Evolutionary conservation across 352 stramenopile genomes (phyloP).

Genomic region (Globisporangium recalcitrans): DNA sequence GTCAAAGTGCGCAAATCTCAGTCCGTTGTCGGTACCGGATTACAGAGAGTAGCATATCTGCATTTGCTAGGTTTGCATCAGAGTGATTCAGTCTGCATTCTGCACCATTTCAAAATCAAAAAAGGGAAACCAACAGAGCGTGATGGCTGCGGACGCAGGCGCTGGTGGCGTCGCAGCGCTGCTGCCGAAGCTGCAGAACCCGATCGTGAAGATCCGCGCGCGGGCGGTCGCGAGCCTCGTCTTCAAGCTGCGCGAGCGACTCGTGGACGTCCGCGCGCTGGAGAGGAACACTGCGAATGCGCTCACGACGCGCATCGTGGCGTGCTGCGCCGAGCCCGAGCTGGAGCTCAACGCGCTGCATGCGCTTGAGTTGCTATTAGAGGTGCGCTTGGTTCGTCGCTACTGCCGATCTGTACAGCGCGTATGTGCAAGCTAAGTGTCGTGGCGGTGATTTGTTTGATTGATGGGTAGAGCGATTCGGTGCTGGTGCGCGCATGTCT

Average conservation of each 20-base stretch:
- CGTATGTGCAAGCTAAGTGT: slow-evolving; percentile 12
- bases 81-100: too few species aligned
- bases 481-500: slow-evolving; percentile 29
- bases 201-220: slow-evolving; percentile 50
- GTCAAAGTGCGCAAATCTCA: not conserved
- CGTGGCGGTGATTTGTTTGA: not conserved
- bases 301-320: slow-evolving; percentile 33
- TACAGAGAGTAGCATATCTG: too few species aligned
- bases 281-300: slow-evolving; percentile 21
- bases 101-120: slow-evolving; percentile 10
- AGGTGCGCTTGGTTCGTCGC: not conserved
- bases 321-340: slow-evolving; percentile 29
- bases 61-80: too few species aligned
- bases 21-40: not conserved
- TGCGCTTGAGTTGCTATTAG: slow-evolving; percentile 41
- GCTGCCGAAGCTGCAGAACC: slow-evolving; percentile 56
- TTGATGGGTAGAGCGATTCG: slow-evolving; percentile 10
- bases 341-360: slow-evolving; percentile 50
- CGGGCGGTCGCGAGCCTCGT: slow-evolving; percentile 52
- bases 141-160: not conserved
- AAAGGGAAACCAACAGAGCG: slow-evolving; percentile 1
- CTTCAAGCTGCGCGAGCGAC: slow-evolving; percentile 62
- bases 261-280: slow-evolving; percentile 36
- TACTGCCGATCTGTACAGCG: not conserved
- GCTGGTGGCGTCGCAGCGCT: slow-evolving; percentile 29